Base-by-base conservation (phyloP, 768 basidiomycete species). In the Russula compacta region DNA sequence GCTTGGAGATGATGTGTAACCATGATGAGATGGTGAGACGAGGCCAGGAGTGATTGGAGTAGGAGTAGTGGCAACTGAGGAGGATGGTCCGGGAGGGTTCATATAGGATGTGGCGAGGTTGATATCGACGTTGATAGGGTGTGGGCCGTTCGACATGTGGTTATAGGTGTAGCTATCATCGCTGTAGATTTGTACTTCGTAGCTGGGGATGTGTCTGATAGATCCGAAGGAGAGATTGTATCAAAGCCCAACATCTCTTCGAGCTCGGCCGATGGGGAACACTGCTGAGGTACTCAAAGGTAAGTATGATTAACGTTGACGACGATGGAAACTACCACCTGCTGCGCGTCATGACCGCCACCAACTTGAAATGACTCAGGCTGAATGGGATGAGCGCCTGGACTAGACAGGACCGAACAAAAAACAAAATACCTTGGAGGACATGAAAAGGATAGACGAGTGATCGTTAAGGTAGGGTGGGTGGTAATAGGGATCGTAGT, bases 1-100 rank as follows among this genome's bases (percentile, higher is more conserved):
- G 44, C 52, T 64, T 15, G 65, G 59, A 15, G 65, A 66, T 43
- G 65, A 64, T 4, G 42, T 24, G 40, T 61, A 66, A 53, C 52
- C 52, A 0, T 50, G 42, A 17, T 56, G 51, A 38, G 63, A 65
- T 6, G 65, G 65, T 6, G 63, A 64, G 53, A 65, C 43, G 35
- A 60, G 58, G 32, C 47, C 63, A 19, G 65, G 65, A 17, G 63
- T 66, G 12, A 38, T 15, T 17, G 64, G 64, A 12, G 60, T 62
- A 12, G 61, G 64, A 12, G 60, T 62, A 12, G 61, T 39, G 1
- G 57, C 29, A 35, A 54, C 39, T 1, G 63, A 56, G 14, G 65
- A 66, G 14, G 53, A 33, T 32, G 59, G 58, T 8, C 63, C 53
- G 17, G 7, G 33, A 19, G 35, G 7, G n/a, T 52, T 44, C 12